Conservation (phyloP, 2,329 filamentous ascomycete genomes). For the Aureobasidium sp. region DNA sequence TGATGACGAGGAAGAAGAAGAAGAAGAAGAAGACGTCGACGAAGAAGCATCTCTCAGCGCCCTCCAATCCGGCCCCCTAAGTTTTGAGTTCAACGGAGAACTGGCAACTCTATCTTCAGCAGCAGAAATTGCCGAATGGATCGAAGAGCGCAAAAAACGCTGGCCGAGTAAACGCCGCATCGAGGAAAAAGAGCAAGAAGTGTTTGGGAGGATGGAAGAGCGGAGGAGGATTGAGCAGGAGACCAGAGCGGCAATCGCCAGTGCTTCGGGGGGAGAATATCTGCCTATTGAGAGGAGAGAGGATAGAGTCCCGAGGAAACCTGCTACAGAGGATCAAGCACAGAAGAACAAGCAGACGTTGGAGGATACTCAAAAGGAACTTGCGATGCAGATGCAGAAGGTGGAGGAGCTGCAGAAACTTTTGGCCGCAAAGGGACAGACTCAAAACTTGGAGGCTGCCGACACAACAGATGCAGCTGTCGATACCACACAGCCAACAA, state of each 20-base stretch:
- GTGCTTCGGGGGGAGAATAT: conserved; percentile 10
- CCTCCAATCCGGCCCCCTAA: conserved; percentile 25
- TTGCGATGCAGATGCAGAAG: conserved; percentile 19
- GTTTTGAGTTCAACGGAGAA: conserved; percentile 52
- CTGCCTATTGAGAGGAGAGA: background rate
- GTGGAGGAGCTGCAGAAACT: conserved; percentile 31
- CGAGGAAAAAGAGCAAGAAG: conserved; percentile 43
- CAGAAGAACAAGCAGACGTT: background rate
- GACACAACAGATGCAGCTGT: background rate
- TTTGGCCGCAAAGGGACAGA: conserved; percentile 16
- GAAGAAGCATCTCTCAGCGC: conserved; percentile 51
- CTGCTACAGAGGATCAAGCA: background rate
- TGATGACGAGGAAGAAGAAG: conserved; percentile 46
- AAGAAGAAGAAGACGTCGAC: conserved; percentile 62
- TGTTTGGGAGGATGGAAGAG: conserved; percentile 21
- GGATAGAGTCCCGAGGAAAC: too few species aligned
- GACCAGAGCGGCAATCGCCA: conserved; percentile 14
- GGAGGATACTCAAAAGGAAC: conserved; percentile 19
- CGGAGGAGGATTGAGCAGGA: conserved; percentile 26
- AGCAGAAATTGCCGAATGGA: conserved; percentile 70
- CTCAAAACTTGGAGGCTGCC: background rate
- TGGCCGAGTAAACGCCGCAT: conserved; percentile 72
- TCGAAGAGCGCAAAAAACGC: conserved; percentile 69
- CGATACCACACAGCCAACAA: background rate
- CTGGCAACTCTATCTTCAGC: conserved; percentile 47